Conservation (phyloP, 2,329 filamentous ascomycete genomes). For the Verticillium klebahnii region DNA sequence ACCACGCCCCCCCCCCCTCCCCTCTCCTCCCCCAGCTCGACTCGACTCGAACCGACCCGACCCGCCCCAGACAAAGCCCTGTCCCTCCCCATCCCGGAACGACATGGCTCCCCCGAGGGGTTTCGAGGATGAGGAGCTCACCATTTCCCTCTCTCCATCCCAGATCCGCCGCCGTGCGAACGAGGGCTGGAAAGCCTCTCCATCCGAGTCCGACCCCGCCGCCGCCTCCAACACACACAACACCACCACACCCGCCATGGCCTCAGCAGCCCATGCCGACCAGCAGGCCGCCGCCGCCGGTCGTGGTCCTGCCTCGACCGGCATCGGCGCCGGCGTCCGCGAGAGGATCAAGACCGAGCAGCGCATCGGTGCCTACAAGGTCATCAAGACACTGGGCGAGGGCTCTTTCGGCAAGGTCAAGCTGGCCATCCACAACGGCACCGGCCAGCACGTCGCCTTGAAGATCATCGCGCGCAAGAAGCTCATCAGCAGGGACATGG, state of each 20-base stretch:
- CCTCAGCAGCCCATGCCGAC: conserved; percentile 12
- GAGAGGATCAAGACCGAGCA: conserved; percentile 64
- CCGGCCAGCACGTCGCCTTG: conserved; percentile 89
- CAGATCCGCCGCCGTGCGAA: conserved; percentile 51
- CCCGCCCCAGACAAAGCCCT: background rate
- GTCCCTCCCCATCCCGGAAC: conserved; percentile 6
- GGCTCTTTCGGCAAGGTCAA: conserved; percentile 99
- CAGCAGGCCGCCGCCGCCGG: conserved; percentile 10
- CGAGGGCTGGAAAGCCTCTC: conserved; percentile 21
- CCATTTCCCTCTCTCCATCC: conserved; percentile 53
- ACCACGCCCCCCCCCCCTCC: background rate
- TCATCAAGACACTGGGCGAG: conserved; percentile 87
- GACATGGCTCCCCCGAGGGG: conserved; percentile 44
- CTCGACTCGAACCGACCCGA: background rate
- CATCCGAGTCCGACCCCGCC: conserved; percentile 20
- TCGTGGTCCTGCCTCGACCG: conserved; percentile 13
- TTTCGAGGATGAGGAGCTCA: conserved; percentile 79
- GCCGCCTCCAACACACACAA: conserved; percentile 22
- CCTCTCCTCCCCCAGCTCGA: background rate
- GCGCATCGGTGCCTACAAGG: conserved; percentile 86
- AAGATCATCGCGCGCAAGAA: conserved; percentile 98
- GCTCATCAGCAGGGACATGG: conserved; percentile 96
- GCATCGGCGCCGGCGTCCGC: conserved; percentile 21
- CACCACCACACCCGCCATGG: conserved; percentile 20
- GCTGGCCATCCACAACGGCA: conserved; percentile 86